phyloP scores from a whole-genome alignment of 192 early-diverging fungal genomes.

The Jimgerdemannia lactiflua region DNA sequence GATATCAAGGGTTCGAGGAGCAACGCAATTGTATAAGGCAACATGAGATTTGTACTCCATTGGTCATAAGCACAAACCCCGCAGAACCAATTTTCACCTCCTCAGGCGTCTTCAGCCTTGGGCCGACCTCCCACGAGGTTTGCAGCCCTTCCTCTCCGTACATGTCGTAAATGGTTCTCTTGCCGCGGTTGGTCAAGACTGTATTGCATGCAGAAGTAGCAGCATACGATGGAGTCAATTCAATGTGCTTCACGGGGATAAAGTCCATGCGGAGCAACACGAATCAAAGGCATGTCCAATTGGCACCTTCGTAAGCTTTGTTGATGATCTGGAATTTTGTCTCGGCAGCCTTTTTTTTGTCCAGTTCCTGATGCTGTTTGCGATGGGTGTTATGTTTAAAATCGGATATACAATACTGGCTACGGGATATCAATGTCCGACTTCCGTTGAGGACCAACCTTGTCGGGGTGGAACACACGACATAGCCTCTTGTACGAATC shows the following conservation, averaged over 20 bases:
- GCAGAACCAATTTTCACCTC: constrained; percentile 36
- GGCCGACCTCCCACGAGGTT: constrained; percentile 58
- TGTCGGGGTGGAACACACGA: constrained; percentile 79
- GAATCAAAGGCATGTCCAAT: background rate
- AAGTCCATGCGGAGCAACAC: background rate
- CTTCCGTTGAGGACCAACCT: constrained; percentile 22
- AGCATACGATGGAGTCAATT: background rate
- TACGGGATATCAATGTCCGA: background rate
- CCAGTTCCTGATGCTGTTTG: constrained; percentile 48
- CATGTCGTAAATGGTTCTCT: constrained; percentile 85
- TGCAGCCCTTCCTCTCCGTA: constrained; percentile 89
- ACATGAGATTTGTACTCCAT: background rate
- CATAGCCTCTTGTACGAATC: constrained; percentile 74
- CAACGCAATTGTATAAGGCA: background rate
- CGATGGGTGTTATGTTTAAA: background rate
- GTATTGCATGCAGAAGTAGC: background rate
- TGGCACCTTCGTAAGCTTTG: constrained; percentile 71
- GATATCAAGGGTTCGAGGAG: background rate
- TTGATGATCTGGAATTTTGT: constrained; percentile 74
- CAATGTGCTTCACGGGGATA: background rate
- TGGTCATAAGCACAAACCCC: background rate
- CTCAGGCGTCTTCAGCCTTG: constrained; percentile 62
- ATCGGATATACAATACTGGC: background rate
- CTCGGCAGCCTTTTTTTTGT: constrained; percentile 63
- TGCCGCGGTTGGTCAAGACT: constrained; percentile 78